Percentiles rank a stretch among this genome's conserved stretches.
These are phyloP conservation scores for Solanum acaule DNA, from an alignment of 257 asterid genomes.

Conservation along the genomic window DNA sequence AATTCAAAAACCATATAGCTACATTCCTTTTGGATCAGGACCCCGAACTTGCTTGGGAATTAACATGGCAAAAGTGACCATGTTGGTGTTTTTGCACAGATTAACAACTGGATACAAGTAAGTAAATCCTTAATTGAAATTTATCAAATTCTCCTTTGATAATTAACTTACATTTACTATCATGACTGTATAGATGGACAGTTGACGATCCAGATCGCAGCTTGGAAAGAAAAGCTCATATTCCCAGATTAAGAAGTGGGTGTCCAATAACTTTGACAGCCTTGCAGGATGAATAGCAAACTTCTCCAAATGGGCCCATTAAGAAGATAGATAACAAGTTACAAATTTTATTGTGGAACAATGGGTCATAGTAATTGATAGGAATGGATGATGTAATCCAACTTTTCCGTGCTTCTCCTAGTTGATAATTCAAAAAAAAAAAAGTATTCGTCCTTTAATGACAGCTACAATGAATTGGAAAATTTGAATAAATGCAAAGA, in stretches of 20 bases:
- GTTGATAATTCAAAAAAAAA: neutral
- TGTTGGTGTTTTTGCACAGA: constrained; percentile 45
- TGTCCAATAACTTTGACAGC: constrained; percentile 45
- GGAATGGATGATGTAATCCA: neutral
- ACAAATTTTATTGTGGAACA: neutral
- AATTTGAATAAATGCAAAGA: neutral
- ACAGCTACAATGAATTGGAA: neutral
- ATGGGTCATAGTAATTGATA: neutral
- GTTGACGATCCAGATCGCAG: constrained; percentile 47
- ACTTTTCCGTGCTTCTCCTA: neutral
- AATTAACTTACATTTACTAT: neutral
- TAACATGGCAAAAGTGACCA: constrained; percentile 52
- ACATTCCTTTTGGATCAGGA: constrained; percentile 58
- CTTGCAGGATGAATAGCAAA: neutral
- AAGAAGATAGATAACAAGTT: neutral
- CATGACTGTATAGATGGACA: constrained; percentile 30
- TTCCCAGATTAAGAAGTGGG: constrained; percentile 54
- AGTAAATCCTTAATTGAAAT: neutral
- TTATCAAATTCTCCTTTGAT: neutral
- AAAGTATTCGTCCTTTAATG: neutral
- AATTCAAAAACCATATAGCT: constrained; percentile 47
- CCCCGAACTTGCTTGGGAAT: constrained; percentile 59
- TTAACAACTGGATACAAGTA: constrained; percentile 44
- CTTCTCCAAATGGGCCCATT: neutral
- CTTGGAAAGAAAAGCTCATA: constrained; percentile 40